These are phyloP conservation scores for Candida ponderosae DNA, from an alignment of 805 yeast species.

Conservation along the genomic window DNA sequence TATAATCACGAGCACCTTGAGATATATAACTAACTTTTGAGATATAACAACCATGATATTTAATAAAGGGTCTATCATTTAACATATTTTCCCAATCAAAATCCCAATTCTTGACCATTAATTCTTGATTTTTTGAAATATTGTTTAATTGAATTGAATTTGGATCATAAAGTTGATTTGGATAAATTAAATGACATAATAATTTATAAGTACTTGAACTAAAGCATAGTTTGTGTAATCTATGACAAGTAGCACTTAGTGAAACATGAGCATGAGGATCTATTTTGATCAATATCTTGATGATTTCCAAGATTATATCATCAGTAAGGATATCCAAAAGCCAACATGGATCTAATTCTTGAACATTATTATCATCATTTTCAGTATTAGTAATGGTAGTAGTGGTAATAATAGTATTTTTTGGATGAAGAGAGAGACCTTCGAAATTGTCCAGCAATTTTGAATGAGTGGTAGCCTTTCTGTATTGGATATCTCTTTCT, in stretches of 20 bases:
- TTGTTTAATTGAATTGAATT: slow-evolving; percentile 30
- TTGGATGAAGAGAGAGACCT: too few species aligned
- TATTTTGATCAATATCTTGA: slow-evolving; percentile 34
- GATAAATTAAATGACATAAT: slow-evolving; percentile 43
- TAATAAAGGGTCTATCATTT: slow-evolving; percentile 61
- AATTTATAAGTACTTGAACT: slow-evolving; percentile 41
- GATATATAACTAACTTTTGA: slow-evolving; percentile 79
- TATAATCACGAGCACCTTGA: slow-evolving; percentile 69
- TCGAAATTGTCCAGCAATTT: background rate
- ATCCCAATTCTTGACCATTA: slow-evolving; percentile 34
- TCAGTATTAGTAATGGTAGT: slow-evolving; percentile 2
- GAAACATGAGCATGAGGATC: slow-evolving; percentile 62
- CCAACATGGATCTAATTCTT: slow-evolving; percentile 28
- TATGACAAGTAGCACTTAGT: slow-evolving; percentile 51
- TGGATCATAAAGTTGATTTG: slow-evolving; percentile 44
- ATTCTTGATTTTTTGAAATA: slow-evolving; percentile 23
- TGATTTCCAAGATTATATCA: slow-evolving; percentile 48
- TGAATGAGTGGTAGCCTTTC: slow-evolving; percentile 1
- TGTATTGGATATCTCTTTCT: slow-evolving; percentile 19
- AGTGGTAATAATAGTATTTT: too few species aligned
- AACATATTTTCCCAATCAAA: slow-evolving; percentile 29
- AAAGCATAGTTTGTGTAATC: slow-evolving; percentile 51
- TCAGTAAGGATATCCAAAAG: slow-evolving; percentile 40
- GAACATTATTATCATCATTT: slow-evolving; percentile 15
- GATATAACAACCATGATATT: slow-evolving; percentile 78